These are phyloP conservation scores for Aspergillus fumigatiaffinis DNA, from an alignment of 2,329 filamentous ascomycete genomes.

Conservation along the genomic window DNA sequence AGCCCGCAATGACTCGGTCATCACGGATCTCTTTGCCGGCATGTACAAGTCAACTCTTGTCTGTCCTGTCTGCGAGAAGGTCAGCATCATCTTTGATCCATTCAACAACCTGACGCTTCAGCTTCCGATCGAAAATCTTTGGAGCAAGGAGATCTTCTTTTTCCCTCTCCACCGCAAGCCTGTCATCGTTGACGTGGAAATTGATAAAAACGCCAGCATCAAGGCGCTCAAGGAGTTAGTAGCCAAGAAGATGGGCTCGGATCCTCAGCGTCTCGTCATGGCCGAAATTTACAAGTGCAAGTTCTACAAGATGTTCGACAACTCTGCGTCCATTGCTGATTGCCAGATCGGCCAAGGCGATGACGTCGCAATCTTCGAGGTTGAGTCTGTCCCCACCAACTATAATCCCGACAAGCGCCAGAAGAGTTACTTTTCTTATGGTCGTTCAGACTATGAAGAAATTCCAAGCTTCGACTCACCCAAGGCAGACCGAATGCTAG, in stretches of 20 bases:
- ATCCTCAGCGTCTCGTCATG: slow-evolving; percentile 64
- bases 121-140: slow-evolving; percentile 79
- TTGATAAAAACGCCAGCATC: slow-evolving; percentile 65
- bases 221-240: slow-evolving; percentile 48
- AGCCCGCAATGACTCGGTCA: slow-evolving; percentile 87
- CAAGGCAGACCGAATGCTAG: slow-evolving; percentile 43
- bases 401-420: slow-evolving; percentile 56
- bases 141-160: slow-evolving; percentile 70
- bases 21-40: slow-evolving; percentile 92
- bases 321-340: slow-evolving; percentile 65
- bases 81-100: slow-evolving; percentile 97
- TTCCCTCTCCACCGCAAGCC: slow-evolving; percentile 71
- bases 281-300: slow-evolving; percentile 78
- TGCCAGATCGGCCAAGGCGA: slow-evolving; percentile 60
- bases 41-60: slow-evolving; percentile 98
- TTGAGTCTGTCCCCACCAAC: slow-evolving; percentile 77
- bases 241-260: slow-evolving; percentile 48
- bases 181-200: slow-evolving; percentile 69
- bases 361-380: slow-evolving; percentile 68
- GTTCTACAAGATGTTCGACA: slow-evolving; percentile 83
- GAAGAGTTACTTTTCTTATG: slow-evolving; percentile 33
- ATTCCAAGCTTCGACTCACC: slow-evolving; percentile 41
- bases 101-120: slow-evolving; percentile 94
- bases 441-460: slow-evolving; percentile 36
- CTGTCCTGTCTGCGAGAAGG: slow-evolving; percentile 85